A percentile compares a stretch with the other conserved stretches of the same genome.
Conservation (phyloP, 1,139 yeast species). For the Arxiozyma bovina region DNA sequence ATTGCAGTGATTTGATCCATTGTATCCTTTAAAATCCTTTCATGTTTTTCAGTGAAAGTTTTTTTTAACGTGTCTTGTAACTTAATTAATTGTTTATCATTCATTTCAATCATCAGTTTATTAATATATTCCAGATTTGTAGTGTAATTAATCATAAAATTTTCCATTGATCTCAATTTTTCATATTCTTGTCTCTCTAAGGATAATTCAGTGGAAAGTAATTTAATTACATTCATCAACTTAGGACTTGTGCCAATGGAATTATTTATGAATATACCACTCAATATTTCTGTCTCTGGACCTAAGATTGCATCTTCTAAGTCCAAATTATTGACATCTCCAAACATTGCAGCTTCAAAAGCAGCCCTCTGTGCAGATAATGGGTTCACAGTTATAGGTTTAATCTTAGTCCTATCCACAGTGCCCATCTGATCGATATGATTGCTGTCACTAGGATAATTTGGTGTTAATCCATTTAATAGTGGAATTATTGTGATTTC, state of each 20-base stretch:
- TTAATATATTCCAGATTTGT: conserved; percentile 21
- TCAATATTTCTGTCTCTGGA: conserved; percentile 43
- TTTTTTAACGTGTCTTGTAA: conserved; percentile 17
- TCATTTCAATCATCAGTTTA: conserved; percentile 19
- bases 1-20: conserved; percentile 19
- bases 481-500: conserved; percentile 55
- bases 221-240: conserved; percentile 41
- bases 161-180: conserved; percentile 38
- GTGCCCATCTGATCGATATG: neutral
- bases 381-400: conserved; percentile 7
- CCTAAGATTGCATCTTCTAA: conserved; percentile 53
- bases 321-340: conserved; percentile 55
- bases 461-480: conserved; percentile 7
- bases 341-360: conserved; percentile 70
- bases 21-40: conserved; percentile 16
- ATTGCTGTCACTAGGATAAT: neutral
- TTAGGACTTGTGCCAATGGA: conserved; percentile 49
- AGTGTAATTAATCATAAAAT: conserved; percentile 33
- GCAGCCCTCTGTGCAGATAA: conserved; percentile 32
- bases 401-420: neutral
- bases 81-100: conserved; percentile 18
- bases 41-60: conserved; percentile 22
- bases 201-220: conserved; percentile 41
- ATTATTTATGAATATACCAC: conserved; percentile 58
- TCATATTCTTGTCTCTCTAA: conserved; percentile 38